Evolutionary conservation across 75 land plant genomes (phyloP), one percentile per base, ranked within the genome.

Genomic region (Larix kaempferi): DNA sequence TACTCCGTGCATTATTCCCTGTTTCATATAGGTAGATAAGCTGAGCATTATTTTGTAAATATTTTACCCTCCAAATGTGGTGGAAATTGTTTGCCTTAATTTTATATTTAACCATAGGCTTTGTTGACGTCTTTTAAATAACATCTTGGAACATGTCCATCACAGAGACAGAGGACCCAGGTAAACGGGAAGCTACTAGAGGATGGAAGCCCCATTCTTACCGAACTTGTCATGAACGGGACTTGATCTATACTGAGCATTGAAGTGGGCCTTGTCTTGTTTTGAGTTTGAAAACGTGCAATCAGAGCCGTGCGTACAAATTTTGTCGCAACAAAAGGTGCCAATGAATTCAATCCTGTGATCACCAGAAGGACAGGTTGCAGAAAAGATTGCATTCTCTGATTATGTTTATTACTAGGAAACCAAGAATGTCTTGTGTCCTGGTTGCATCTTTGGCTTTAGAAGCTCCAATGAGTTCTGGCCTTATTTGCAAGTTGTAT

Each of bases 121-220:
- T 52, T 83, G 16, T 74, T 75, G 22, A 44, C 71, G 5, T 13
- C 5, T 55, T 55, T 17, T 72, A 16, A 22, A 56, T 75, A 49
- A 58, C 37, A 15, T 39, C 7, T 14, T 52, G 16, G 2, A 64
- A 22, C 64, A 15, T 41, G 35, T 7, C 44, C 33, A 56, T 63
- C 74, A 37, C 89, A 92, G 95, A 91, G 95, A 71, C 91, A 80
- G 83, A 86, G 93, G 62, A 76, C 82, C 12, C 95, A 85, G 74
- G 74, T 84, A 21, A 91, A 88, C 79, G 95, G 93, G 58, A 91
- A 91, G 86, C 76, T 77, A 71, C 56, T 82, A n/a, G 89, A 89
- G 33, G 87, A 91, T 75, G 89, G 75, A 5, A 84, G 75, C 29
- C 73, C 58, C 6, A 77, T 76, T 49, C 80, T 80, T 66, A 54